Conservation (phyloP, 805 yeast species). For the Candida glaebosa region DNA sequence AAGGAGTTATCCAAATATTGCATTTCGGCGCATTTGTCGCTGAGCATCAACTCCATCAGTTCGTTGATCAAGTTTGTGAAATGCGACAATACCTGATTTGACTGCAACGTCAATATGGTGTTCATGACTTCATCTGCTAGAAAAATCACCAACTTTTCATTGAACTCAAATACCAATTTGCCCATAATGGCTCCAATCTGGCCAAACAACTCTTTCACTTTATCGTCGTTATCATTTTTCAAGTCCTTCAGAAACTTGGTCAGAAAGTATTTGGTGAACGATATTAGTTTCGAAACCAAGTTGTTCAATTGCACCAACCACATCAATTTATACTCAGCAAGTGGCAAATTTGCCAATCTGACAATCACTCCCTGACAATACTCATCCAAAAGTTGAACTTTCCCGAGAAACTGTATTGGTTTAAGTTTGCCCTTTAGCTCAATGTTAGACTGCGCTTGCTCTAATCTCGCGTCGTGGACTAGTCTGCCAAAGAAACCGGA, state of each 20-base stretch:
- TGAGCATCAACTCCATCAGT: conserved; percentile 12
- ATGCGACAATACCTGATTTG: conserved; percentile 3
- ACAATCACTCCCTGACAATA: conserved; percentile 13
- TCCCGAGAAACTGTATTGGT: neutral
- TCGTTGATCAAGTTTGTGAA: conserved; percentile 7
- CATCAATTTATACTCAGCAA: conserved; percentile 13
- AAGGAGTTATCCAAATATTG: conserved; percentile 3
- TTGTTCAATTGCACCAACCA: conserved; percentile 16
- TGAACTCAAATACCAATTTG: conserved; percentile 9
- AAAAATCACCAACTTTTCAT: neutral
- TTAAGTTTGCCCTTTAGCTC: neutral
- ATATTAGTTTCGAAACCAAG: conserved; percentile 7
- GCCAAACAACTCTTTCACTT: neutral
- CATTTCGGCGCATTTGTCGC: conserved; percentile 11
- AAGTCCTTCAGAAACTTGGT: neutral
- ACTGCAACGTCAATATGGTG: conserved; percentile 1
- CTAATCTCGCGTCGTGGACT: neutral
- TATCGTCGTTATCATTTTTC: neutral
- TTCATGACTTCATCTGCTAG: neutral
- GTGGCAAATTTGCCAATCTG: conserved; percentile 10
- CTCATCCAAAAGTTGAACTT: conserved; percentile 17
- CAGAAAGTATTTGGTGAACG: conserved; percentile 1
- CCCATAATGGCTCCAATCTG: conserved; percentile 8
- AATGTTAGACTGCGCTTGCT: neutral
- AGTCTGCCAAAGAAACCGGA: neutral